Conservation (phyloP, 2,329 filamentous ascomycete species). For the Aspergillus sp. region DNA sequence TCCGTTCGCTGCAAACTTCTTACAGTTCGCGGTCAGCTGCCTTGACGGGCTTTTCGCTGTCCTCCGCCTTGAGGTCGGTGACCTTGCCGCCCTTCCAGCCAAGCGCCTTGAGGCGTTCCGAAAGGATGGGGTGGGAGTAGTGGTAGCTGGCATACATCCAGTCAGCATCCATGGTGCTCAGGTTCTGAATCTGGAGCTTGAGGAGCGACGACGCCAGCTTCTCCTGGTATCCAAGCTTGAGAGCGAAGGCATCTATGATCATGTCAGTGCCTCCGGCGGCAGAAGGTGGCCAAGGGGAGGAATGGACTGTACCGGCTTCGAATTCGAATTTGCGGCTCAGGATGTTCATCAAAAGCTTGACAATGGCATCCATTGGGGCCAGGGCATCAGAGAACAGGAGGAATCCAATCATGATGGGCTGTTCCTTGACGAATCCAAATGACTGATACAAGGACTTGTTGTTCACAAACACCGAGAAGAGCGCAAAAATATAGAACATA, state of each 20-base stretch:
- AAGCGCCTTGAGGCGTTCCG: constrained; percentile 87
- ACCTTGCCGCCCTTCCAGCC: constrained; percentile 70
- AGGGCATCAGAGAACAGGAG: constrained; percentile 97
- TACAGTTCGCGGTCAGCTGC: constrained; percentile 76
- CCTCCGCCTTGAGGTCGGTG: constrained; percentile 49
- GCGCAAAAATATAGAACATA: constrained; percentile 92
- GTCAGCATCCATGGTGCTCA: constrained; percentile 98
- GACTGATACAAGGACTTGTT: constrained; percentile 86
- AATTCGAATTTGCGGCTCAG: constrained; percentile 94
- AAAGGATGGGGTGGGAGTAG: constrained; percentile 94
- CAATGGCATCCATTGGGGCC: constrained; percentile 86
- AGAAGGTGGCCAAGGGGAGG: neutral
- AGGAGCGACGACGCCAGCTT: constrained; percentile 86
- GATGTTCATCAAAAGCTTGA: constrained; percentile 95
- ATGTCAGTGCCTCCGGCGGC: constrained; percentile 13
- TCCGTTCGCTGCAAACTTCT: constrained; percentile 13
- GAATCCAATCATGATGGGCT: constrained; percentile 95
- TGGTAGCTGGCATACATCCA: constrained; percentile 98
- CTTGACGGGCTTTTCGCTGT: constrained; percentile 62
- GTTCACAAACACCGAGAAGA: constrained; percentile 97
- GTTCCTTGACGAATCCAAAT: constrained; percentile 81
- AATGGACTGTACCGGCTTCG: constrained; percentile 65
- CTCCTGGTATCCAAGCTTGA: constrained; percentile 75
- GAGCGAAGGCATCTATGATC: constrained; percentile 73
- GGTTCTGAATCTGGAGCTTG: constrained; percentile 96